These are phyloP conservation scores for Arabidopsis hybrid DNA, from an alignment of 441 rosid species.

Conservation along the genomic window DNA sequence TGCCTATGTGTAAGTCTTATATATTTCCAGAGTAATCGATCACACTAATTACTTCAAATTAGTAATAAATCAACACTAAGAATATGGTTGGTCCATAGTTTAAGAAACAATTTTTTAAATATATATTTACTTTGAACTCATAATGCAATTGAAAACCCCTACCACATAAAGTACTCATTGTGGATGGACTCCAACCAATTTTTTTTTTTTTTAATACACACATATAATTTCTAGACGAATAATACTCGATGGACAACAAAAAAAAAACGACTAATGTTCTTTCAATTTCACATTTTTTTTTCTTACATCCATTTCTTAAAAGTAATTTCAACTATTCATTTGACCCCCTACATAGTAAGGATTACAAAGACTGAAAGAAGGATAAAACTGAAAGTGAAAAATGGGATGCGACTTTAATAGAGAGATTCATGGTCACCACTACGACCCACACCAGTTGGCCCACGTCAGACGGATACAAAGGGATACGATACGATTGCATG, in stretches of 20 bases:
- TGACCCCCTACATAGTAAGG: not conserved
- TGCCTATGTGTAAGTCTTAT: too few relatives aligned
- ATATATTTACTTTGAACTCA: too few relatives aligned
- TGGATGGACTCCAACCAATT: too few relatives aligned
- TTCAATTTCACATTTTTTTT: not conserved
- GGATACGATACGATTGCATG: conserved; percentile 35
- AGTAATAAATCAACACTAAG: too few relatives aligned
- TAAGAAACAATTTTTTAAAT: too few relatives aligned
- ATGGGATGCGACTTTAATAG: conserved; percentile 8
- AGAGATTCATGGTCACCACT: not conserved
- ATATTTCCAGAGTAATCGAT: too few relatives aligned
- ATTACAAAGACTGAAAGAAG: not conserved
- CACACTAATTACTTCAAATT: too few relatives aligned
- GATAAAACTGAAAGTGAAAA: conserved; percentile 2
- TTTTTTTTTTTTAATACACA: too few relatives aligned
- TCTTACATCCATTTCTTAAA: not conserved
- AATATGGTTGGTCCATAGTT: too few relatives aligned
- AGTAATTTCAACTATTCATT: not conserved
- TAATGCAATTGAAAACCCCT: too few relatives aligned
- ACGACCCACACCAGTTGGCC: conserved; percentile 20
- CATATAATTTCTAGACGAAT: not conserved
- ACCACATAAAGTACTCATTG: too few relatives aligned
- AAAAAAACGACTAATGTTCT: not conserved
- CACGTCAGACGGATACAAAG: conserved; percentile 29
- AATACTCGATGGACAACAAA: not conserved